Base-by-base conservation (phyloP, 2,329 filamentous ascomycete genomes). In the Fusarium sp. region DNA sequence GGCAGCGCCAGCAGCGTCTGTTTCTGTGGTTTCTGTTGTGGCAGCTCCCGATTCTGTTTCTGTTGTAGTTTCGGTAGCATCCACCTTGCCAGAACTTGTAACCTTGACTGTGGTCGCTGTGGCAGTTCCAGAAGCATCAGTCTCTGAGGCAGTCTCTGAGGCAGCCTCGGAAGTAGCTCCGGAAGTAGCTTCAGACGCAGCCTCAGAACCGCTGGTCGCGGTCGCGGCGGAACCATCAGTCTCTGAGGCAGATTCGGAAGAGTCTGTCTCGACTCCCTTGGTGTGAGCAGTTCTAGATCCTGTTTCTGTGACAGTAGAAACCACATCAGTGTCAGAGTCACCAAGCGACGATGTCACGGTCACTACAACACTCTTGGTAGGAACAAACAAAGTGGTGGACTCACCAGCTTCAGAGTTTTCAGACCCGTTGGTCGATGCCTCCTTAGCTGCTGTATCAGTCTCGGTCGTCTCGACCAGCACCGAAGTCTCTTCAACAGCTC, bases 341-440 rank as follows among this genome's bases (percentile, higher is more conserved):
- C 22, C 45, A 40, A 40, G 49, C 19, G 52, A 51, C 4, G 52
- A 56, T 30, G 63, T 67, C 14, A 51, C 40, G 35, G 51, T 47
- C 22, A 32, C 35, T 20, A 43, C 15, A 44, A 35, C 25, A 44
- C 27, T 52, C 7, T 44, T 37, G 19, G 48, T 45, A 45, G 58
- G 54, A 17, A 49, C 44, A 67, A 47, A 32, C 25, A 52, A 52
- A 39, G 56, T 62, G 32, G 57, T 56, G 19, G 60, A 65, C 58
- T 68, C 63, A 59, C 67, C 59, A 60, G 67, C 67, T 50, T 54
- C 51, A 23, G 67, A 68, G 67, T 68, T 65, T 32, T 60, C 56
- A 62, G 67, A 62, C 52, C 58, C 64, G 3, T 53, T 30, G 40
- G 67, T 70, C 48, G 65, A 65, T 55, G 65, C 54, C 61, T 63